phyloP scores from a whole-genome alignment of 805 yeast genomes.

The Clavispora santaluciae region DNA sequence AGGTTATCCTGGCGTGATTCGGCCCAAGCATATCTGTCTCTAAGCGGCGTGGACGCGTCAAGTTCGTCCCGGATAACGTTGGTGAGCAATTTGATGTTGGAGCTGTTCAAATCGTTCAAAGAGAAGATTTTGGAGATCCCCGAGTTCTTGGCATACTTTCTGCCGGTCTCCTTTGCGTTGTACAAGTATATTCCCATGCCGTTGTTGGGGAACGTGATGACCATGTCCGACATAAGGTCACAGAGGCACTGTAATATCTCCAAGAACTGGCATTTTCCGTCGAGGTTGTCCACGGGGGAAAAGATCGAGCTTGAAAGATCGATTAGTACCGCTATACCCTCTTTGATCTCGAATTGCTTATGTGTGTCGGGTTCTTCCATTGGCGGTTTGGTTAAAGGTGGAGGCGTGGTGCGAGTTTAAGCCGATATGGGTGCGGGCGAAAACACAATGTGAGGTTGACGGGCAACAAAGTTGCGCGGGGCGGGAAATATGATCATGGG shows the following conservation, averaged over 20 bases:
- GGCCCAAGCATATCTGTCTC: constrained; percentile 10
- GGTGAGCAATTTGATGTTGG: constrained; percentile 52
- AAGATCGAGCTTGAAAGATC: constrained; percentile 51
- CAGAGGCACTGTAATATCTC: constrained; percentile 54
- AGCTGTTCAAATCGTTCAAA: constrained; percentile 50
- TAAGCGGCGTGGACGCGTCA: constrained; percentile 11
- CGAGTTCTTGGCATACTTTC: constrained; percentile 20
- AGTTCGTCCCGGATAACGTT: constrained; percentile 44
- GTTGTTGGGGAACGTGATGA: constrained; percentile 60
- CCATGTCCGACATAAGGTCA: constrained; percentile 60
- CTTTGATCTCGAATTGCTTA: constrained; percentile 47
- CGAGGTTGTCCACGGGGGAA: constrained; percentile 30
- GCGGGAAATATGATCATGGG: too few species aligned
- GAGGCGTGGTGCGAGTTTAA: background rate
- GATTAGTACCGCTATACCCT: constrained; percentile 59
- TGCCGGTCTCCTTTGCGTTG: constrained; percentile 37
- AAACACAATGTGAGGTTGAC: too few species aligned
- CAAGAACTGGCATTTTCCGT: constrained; percentile 39
- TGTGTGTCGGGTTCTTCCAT: constrained; percentile 15
- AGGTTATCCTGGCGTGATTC: constrained; percentile 20
- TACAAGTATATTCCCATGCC: constrained; percentile 71
- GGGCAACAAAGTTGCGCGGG: too few species aligned
- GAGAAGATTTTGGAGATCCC: constrained; percentile 50
- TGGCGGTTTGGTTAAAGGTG: background rate
- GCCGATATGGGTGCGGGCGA: too few species aligned